These are phyloP conservation scores for Pseudogymnoascus sp. DNA, from an alignment of 2,329 filamentous ascomycete genomes.

Conservation along the genomic window DNA sequence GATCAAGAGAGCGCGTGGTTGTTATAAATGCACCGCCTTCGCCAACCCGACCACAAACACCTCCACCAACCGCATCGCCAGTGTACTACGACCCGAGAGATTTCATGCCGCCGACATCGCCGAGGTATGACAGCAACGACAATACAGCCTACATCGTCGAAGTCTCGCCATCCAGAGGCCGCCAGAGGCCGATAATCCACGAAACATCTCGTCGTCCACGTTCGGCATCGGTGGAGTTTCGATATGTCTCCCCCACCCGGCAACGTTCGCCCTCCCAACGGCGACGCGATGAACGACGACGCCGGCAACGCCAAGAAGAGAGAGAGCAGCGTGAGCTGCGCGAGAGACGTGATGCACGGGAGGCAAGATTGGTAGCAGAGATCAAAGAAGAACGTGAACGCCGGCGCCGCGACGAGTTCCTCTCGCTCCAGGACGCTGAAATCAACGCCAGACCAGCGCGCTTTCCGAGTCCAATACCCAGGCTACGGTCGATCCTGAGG, in stretches of 20 bases:
- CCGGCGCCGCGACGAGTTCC: conserved; percentile 16
- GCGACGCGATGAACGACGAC: conserved; percentile 15
- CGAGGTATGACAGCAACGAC: conserved; percentile 15
- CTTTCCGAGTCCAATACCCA: conserved; percentile 15
- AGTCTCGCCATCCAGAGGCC: not conserved
- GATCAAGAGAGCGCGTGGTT: not conserved
- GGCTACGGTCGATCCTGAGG: conserved; percentile 10
- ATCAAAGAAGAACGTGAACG: not conserved
- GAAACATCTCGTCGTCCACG: conserved; percentile 10
- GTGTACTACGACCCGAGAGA: not conserved
- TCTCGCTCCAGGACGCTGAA: conserved; percentile 23
- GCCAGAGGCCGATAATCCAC: not conserved
- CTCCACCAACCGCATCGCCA: conserved; percentile 19
- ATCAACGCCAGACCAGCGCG: conserved; percentile 22
- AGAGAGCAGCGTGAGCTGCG: conserved; percentile 12
- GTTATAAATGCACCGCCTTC: conserved; percentile 14
- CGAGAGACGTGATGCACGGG: conserved; percentile 13
- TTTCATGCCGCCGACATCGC: conserved; percentile 16
- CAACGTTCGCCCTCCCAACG: conserved; percentile 16
- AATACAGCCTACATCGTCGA: conserved; percentile 12
- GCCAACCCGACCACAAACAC: conserved; percentile 17
- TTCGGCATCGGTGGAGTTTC: conserved; percentile 18
- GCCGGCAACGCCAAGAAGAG: conserved; percentile 10
- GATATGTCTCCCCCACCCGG: conserved; percentile 19
- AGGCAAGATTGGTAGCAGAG: conserved; percentile 15